phyloP scores from a whole-genome alignment of 169 alveolate species.

The Plasmodium inui region DNA sequence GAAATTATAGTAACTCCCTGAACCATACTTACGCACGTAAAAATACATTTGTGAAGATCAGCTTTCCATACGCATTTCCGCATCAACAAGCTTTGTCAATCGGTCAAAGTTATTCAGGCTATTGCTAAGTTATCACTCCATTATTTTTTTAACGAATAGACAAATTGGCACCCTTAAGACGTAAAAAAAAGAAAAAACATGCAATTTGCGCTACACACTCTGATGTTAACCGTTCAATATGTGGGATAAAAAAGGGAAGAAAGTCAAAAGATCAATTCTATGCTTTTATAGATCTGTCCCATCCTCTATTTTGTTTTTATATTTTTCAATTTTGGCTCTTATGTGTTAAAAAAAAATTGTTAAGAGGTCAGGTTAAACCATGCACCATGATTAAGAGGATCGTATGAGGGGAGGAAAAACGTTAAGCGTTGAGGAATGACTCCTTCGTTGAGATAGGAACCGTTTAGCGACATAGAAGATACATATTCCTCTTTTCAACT shows the following conservation, averaged over 20 bases:
- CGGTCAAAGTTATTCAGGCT: background rate
- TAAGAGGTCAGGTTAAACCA: background rate
- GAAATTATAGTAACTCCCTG: background rate
- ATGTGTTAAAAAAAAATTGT: background rate
- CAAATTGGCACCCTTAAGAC: background rate
- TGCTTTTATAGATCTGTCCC: background rate
- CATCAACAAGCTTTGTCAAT: background rate
- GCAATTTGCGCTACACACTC: background rate
- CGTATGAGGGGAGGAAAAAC: background rate
- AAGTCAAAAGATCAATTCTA: conserved; percentile 2
- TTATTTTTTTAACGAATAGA: background rate
- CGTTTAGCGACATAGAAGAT: no score
- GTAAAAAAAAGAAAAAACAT: background rate
- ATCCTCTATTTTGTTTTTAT: background rate
- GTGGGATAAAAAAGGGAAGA: background rate
- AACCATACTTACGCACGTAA: background rate
- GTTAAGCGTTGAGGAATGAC: background rate
- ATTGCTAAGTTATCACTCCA: background rate
- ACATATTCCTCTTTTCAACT: no score
- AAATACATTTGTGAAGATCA: background rate
- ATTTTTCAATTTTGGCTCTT: background rate
- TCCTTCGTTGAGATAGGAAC: no score
- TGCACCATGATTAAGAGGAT: background rate
- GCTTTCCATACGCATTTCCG: background rate
- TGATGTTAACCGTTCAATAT: background rate